Base-by-base conservation (phyloP, 2,329 filamentous ascomycete genomes). In the Pleurostoma richardsiae region DNA sequence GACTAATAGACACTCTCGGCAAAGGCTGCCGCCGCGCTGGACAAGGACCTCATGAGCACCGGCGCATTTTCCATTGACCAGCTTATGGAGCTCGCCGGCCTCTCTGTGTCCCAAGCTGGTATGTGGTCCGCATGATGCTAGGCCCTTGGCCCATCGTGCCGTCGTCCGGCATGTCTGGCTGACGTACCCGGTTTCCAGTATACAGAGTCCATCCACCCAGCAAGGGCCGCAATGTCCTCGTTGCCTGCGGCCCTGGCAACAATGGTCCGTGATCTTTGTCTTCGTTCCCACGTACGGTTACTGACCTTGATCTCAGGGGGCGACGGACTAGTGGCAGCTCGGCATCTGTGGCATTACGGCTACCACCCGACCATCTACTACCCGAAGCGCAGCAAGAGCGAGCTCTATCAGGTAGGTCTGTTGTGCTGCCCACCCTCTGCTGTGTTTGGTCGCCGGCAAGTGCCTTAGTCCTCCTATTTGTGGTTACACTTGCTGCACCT, bases 11-110 rank as follows among this genome's bases (percentile, higher is more conserved):
- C 36, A 5, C 38, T 41, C 42, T 39, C 31, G 7, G 85, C 92
- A 39, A 90, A 94, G 68, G 88, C 90, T 53, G 94, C 94, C 0
- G 86, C 88, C 0, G 87, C 89, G 42, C 79, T 99, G 19, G 94
- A 99, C 64, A 85, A 88, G 66, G 92, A 99, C 63, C 83, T 99
- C 52, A 97, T 99, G 91, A 88, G 82, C 61, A 80, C 81, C 8
- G 82, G 84, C 1, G 90, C 88, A 6, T 99, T 96, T 69, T 95
- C 90, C 8, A 80, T 99, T 46, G 94, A 97, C 62, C 94, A 99
- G 68, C 74, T 99, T 42, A 97, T 99, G 94, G 94, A 97, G 64
- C 73, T 99, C 6, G 94, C 94, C 40, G 94, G 94, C 0, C 77
- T 99, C 1, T 91, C 90, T 1, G 90, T 97, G 29, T 92, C 92